Conservation (phyloP, 139 green algal species). For the Volvox africanus region DNA sequence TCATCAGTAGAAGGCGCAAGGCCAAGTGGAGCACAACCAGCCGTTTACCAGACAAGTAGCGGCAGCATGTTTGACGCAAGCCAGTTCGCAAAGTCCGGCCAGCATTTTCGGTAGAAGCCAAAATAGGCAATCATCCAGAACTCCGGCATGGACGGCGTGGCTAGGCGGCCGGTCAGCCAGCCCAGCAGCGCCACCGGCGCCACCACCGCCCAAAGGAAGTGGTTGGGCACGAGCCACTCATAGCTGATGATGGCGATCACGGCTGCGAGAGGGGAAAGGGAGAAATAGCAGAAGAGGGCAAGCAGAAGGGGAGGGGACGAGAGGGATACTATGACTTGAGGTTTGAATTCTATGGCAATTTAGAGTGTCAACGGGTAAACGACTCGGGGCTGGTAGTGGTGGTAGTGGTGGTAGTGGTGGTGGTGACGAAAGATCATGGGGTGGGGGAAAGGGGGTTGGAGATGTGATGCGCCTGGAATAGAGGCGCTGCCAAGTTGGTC, state of each 20-base stretch:
- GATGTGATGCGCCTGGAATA: too few relatives aligned
- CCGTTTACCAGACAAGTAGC: conserved; percentile 7
- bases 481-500: too few relatives aligned
- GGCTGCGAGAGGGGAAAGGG: conserved; percentile 40
- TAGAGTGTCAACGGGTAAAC: too few relatives aligned
- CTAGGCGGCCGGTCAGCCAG: conserved; percentile 58
- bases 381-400: too few relatives aligned
- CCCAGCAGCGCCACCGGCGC: conserved; percentile 62
- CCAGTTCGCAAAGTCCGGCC: conserved; percentile 30
- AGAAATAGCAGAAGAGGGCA: too few relatives aligned
- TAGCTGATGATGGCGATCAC: conserved; percentile 60
- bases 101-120: conserved; percentile 62
- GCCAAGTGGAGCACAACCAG: neutral
- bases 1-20: too few relatives aligned
- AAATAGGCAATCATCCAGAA: conserved; percentile 75
- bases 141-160: conserved; percentile 56
- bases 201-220: conserved; percentile 69
- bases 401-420: too few relatives aligned
- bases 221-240: conserved; percentile 62
- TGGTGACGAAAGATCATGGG: neutral
- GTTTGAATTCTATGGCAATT: too few relatives aligned
- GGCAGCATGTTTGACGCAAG: conserved; percentile 5
- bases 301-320: too few relatives aligned
- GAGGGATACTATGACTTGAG: too few relatives aligned
- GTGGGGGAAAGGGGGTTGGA: too few relatives aligned